Base-by-base conservation (phyloP, 495 filamentous ascomycete species). In the Parmelia sp. region DNA sequence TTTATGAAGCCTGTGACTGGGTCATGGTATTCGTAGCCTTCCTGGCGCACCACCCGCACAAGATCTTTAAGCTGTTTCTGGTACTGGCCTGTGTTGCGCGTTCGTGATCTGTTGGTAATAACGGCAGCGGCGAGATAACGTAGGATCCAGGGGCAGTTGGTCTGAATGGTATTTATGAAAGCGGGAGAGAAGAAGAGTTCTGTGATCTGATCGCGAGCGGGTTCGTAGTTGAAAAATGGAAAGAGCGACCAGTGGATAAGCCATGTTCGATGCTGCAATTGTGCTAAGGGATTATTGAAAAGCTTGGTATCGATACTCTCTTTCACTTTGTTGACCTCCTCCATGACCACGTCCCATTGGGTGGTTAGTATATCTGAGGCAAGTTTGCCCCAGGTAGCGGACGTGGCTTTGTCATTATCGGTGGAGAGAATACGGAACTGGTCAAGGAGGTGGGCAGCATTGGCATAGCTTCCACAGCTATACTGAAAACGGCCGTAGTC, bases 81-180 rank as follows among this genome's bases (percentile, higher is more conserved):
- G 78, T 98, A 95, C 65, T 88, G 82, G 69, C 88, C 88, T 47
- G 83, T 85, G 72, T 78, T 81, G 78, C 95, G 92, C 4, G 84
- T 87, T 57, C 91, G 86, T 78, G 81, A 90, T 61, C 94, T 88
- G 82, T 92, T 93, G 60, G 92, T 97, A 78, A 97, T 96, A 66
- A 98, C 94, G 59, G 95, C 92, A 23, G 92, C 92, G 62, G 91
- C 86, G 39, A 98, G 84, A 78, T 97, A 98, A 63, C 94, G 88
- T 66, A 98, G 82, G 64, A 97, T 89, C 95, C 95, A 97, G 6
- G 94, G 91, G 79, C 93, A 96, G 76, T 85, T 88, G 65, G 95
- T 96, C 80, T 98, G 94, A 74, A 98, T 97, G 69, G 92, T 96
- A 83, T 97, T 97, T 83, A 98, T 97, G 81, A 90, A 98, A 68